Base-by-base conservation (phyloP, 352 stramenopile species). In the Phytophthora boehmeriae region DNA sequence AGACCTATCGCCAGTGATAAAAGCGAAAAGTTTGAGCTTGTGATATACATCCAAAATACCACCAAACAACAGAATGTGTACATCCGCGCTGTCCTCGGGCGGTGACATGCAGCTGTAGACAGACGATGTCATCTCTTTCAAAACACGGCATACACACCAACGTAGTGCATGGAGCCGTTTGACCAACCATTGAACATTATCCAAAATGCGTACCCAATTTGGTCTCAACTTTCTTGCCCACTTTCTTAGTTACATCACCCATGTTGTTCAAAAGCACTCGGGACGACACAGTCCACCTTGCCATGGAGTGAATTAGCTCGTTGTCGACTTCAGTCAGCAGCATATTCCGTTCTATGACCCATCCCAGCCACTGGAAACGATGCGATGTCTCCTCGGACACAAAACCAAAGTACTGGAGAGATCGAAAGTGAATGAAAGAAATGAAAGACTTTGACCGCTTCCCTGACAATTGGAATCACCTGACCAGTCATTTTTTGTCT, bases 291-390 rank as follows among this genome's bases (percentile, higher is more conserved):
- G 5, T 23, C 34, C n/a, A 54, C 34, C 23, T 54, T 54, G 34
- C 53, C 42, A 47, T 48, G 9, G 53, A 28, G 27, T 43, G 8
- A 19, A 20, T 47, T 5, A 62, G 35, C 2, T 1, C 34, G 22
- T 54, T 25, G 19, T 52, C 55, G 19, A 54, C 54, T 46, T 54
- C 23, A 27, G 54, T 44, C 4, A 61, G 11, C 1, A 35, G 43
- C 54, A 61, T 54, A n/a, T 61, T 52, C 14, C 44, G n/a, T 44
- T 48, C 44, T 27, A 55, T 44, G 36, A 20, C n/a, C 23, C 46
- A 41, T 13, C 48, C 43, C 5, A 57, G 47, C 22, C 50, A 57
- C 25, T 57, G 50, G 23, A 48, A 48, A 5, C 38, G 28, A 25
- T 64, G 38, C 2, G 16, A 53, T 1, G 47, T 19, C 19, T 64